A percentile compares a stretch with the other conserved stretches of the same genome.
phyloP scores from a whole-genome alignment of 495 filamentous ascomycete species.

The Articulospora tetracladia region DNA sequence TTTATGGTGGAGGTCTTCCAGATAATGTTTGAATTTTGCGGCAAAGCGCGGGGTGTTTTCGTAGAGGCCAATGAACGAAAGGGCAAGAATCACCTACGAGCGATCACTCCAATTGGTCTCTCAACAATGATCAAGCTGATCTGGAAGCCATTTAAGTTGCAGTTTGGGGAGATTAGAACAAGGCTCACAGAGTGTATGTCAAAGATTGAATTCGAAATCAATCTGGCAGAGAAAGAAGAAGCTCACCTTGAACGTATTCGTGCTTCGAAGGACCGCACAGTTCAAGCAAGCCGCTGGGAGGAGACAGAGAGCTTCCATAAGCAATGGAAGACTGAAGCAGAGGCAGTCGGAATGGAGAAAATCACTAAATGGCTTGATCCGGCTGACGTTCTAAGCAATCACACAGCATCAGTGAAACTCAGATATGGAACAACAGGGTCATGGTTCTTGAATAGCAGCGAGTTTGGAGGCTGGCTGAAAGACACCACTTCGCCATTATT shows the following conservation, averaged over 20 bases:
- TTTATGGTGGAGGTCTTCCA: neutral
- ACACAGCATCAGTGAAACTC: neutral
- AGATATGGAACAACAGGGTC: slow-evolving; percentile 2
- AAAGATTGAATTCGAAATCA: neutral
- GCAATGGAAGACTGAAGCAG: neutral
- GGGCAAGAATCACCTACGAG: neutral
- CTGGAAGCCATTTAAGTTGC: neutral
- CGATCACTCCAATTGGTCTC: neutral
- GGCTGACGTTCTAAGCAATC: neutral
- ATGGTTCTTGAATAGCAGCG: neutral
- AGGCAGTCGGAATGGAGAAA: neutral
- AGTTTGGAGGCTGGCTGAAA: slow-evolving; percentile 18
- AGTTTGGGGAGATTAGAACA: neutral
- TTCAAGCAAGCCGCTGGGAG: neutral
- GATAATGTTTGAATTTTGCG: neutral
- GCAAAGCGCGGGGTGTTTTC: neutral
- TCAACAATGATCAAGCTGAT: neutral
- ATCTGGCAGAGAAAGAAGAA: neutral
- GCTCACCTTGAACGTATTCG: neutral
- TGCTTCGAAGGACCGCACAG: neutral
- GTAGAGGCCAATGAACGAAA: neutral
- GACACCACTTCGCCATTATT: slow-evolving; percentile 13
- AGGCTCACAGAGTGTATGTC: neutral
- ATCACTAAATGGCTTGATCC: slow-evolving; percentile 1
- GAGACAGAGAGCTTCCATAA: neutral